Base-by-base conservation (phyloP, 2,329 filamentous ascomycete genomes). In the Sporothrix sp. region DNA sequence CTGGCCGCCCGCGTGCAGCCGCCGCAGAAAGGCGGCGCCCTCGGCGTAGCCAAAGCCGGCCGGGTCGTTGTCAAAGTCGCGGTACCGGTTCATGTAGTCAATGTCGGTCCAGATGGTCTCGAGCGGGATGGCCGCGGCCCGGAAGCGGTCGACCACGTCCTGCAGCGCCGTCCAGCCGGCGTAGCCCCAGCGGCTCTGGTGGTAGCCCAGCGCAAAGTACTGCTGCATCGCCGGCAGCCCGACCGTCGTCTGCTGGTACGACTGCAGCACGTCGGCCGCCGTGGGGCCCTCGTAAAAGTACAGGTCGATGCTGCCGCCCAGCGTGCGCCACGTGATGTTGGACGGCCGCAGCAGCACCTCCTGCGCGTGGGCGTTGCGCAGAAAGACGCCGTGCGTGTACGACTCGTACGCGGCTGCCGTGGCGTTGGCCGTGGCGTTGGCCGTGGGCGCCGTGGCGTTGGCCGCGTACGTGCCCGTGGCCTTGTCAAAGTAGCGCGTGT, bases 181-280 rank as follows among this genome's bases (percentile, higher is more conserved):
- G 62, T 93, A 93, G 1, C 87, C 87, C 81, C 87, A 93, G 53
- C 85, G 76, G 59, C 86, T 91, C 62, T 94, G 87, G 57, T 94
- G 87, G 62, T 76, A 91, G 1, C 88, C 88, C 54, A 94, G 79
- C 0, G 82, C 80, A 73, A 80, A 91, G 67, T 93, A 93, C 57
- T 85, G 82, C 61, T 90, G 84, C 79, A 91, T 82, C 0, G 81
- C 81, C 1, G 87, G 86, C 5, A 86, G 68, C 0, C 87, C 86
- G 47, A 83, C 71, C 2, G 82, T 76, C 16, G 51, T 53, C 76
- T 81, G 51, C 68, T 65, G 55, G 61, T 91, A 93, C 35, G 84
- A 75, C 62, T 78, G 79, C 14, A 80, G 85, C 21, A 89, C 81
- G 11, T 82, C 76, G 7, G 76, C 71, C 52, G 82, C 81, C 0